Conservation (phyloP, 805 yeast genomes). For the Saccharomyces paradoxus region DNA sequence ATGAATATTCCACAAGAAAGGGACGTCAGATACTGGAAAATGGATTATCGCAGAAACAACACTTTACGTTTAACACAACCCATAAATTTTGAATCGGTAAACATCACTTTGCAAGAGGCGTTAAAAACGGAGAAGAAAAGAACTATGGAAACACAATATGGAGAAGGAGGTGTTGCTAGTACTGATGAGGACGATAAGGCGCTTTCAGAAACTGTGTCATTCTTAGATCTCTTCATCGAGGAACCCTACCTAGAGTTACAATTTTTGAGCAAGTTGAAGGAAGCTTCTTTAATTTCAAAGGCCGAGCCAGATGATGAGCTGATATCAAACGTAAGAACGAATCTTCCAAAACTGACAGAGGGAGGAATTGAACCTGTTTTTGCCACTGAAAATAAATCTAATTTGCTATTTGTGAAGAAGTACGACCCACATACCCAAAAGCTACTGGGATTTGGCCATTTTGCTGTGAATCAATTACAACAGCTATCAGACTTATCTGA, state of each 20-base stretch:
- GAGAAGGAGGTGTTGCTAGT: background rate
- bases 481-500: slow-evolving; percentile 27
- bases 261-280: slow-evolving; percentile 14
- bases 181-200: background rate
- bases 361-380: background rate
- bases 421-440: slow-evolving; percentile 51
- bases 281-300: slow-evolving; percentile 5
- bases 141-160: slow-evolving; percentile 31
- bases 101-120: slow-evolving; percentile 43
- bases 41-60: slow-evolving; percentile 60
- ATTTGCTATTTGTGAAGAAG: slow-evolving; percentile 47
- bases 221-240: slow-evolving; percentile 57
- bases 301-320: slow-evolving; percentile 13
- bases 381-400: slow-evolving; percentile 16
- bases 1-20: slow-evolving; percentile 33
- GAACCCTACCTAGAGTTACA: slow-evolving; percentile 36
- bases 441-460: slow-evolving; percentile 60
- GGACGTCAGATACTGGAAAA: slow-evolving; percentile 51
- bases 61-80: slow-evolving; percentile 56
- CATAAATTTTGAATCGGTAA: slow-evolving; percentile 24
- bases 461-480: slow-evolving; percentile 36
- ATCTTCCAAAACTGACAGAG: slow-evolving; percentile 4
- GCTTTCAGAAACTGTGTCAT: slow-evolving; percentile 28
- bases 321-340: slow-evolving; percentile 17
- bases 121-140: slow-evolving; percentile 35